Evolutionary conservation across 2,329 filamentous ascomycete species (phyloP), one percentile per base, ranked within the genome.

Genomic region (Coniochaeta sp.): DNA sequence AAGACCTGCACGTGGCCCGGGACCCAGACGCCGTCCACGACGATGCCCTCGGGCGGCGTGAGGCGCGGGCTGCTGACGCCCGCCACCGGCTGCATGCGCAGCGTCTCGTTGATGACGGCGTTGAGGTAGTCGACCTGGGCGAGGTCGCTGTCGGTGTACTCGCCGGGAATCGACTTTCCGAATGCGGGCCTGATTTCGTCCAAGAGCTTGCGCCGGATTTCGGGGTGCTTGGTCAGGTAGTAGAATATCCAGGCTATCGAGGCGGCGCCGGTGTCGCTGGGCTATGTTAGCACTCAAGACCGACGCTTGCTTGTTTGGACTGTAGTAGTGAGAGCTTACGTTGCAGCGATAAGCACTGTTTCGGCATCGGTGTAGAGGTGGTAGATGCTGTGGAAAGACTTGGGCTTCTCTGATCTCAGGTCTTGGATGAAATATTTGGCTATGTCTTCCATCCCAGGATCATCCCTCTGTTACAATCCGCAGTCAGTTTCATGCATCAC

Each of bases 361-460:
- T 58, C 40, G 19, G 59, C 55, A 55, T 61, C 59, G 4, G 59
- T 34, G 47, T 61, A 58, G 30, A 61, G 38, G 50, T 58, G 32
- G 16, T 55, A 34, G 12, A 38, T 26, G 47, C 58, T 58, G 59
- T 42, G 38, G 58, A 60, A 63, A 14, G 62, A 58, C 55, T 59
- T 59, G 1, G 62, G 62, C 32, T 59, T 60, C 19, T 61, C 58
- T 14, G 62, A 61, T n/a, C 22, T 54, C 30, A 47, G 56, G 34
- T 63, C 62, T 16, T 61, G 42, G 28, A 63, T 58, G 50, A 63
- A 58, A 26, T 63, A 61, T 32, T 63, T 63, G 57, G 61, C 57
- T 4, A 63, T 55, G 44, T 63, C 62, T 19, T 63, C 59, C 22
- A 40, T 17, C 12, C 30, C 50, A 17, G 40, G 55, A 24, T 47